Evolutionary conservation across 108 stramenopile species (phyloP).

Genomic region (Skeletonema grethae): DNA sequence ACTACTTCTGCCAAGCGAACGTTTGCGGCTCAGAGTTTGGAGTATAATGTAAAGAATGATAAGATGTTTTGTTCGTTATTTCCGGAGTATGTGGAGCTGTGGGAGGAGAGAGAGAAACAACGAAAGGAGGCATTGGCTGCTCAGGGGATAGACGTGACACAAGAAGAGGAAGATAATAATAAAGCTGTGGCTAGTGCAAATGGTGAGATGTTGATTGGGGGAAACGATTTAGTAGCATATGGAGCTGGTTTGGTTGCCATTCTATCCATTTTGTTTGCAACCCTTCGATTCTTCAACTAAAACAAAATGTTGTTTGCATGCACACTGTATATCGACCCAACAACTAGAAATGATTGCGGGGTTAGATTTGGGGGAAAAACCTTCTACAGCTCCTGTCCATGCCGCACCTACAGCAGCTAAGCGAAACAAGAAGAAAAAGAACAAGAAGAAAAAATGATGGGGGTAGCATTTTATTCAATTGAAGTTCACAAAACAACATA

Average conservation of each 20-base stretch:
- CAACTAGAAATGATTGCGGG: background rate
- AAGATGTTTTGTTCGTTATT: slow-evolving; percentile 70
- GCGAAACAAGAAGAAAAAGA: background rate
- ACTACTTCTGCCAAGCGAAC: slow-evolving; percentile 67
- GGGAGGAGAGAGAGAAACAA: slow-evolving; percentile 58
- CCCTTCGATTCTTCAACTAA: slow-evolving; percentile 52
- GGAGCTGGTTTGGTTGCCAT: slow-evolving; percentile 70
- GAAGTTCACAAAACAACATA: slow-evolving; percentile 7
- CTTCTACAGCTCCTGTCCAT: background rate
- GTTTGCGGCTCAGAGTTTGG: slow-evolving; percentile 83
- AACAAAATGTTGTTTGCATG: background rate
- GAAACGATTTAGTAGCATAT: slow-evolving; percentile 48
- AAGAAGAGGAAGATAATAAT: background rate
- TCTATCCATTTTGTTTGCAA: slow-evolving; percentile 68
- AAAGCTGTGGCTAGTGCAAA: background rate
- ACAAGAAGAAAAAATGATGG: slow-evolving; percentile 2
- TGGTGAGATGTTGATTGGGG: slow-evolving; percentile 22
- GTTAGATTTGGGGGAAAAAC: background rate
- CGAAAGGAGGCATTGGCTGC: slow-evolving; percentile 28
- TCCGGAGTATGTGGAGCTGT: slow-evolving; percentile 79
- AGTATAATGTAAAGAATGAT: slow-evolving; percentile 74
- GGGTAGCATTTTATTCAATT: background rate
- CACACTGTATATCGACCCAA: background rate
- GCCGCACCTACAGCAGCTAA: background rate
- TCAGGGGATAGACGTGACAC: background rate